A percentile compares a stretch with the other conserved stretches of the same genome.
These are phyloP conservation scores for Fusarium mexicanum DNA, from an alignment of 2,329 filamentous ascomycete genomes.

Conservation along the genomic window DNA sequence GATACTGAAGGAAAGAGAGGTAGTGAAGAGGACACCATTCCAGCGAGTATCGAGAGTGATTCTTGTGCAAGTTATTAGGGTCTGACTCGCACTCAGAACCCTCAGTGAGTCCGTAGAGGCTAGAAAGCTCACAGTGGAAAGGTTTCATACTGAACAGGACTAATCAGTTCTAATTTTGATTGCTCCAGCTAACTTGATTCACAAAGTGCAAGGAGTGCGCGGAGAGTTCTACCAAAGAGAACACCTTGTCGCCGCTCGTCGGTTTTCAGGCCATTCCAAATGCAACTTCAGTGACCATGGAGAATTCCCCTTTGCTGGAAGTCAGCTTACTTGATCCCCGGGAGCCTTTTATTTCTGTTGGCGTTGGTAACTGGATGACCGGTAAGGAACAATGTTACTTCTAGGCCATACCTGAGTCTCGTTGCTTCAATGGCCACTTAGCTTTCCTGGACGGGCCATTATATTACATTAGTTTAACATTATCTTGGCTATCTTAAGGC, in stretches of 20 bases:
- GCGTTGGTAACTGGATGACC: too few species aligned
- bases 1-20: neutral
- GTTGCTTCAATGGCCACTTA: too few species aligned
- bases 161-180: too few species aligned
- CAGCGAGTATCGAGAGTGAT: neutral
- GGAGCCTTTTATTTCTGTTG: too few species aligned
- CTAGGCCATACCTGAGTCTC: too few species aligned
- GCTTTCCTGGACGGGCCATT: neutral
- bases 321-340: neutral
- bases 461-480: too few species aligned
- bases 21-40: neutral
- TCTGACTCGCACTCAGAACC: neutral
- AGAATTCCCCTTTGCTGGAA: neutral
- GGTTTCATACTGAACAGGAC: neutral
- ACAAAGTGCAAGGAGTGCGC: neutral
- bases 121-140: neutral
- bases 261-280: fast-evolving
- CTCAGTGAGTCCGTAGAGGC: neutral
- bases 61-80: neutral
- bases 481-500: fast-evolving
- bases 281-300: neutral
- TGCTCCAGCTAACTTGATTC: neutral
- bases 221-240: fast-evolving
- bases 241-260: fast-evolving
- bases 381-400: too few species aligned